Percentiles rank a stretch among this genome's conserved stretches.
Evolutionary conservation across 257 asterid genomes (phyloP).

Genomic region (Lycium barbarum): DNA sequence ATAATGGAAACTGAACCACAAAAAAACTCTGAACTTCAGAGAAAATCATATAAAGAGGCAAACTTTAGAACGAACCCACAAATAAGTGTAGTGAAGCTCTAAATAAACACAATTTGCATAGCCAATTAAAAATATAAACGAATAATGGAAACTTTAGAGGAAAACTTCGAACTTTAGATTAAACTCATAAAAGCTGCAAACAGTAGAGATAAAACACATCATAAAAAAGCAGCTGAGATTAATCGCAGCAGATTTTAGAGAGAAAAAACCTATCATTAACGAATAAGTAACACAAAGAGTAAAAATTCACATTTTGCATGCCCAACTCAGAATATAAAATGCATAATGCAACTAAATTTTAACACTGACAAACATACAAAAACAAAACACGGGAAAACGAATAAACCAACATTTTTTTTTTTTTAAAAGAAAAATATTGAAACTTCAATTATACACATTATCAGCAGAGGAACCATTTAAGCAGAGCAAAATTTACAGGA

Average conservation of each 20-base stretch:
- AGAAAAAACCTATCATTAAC: neutral
- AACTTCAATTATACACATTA: neutral
- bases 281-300: neutral
- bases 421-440: neutral
- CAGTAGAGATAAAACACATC: constrained; percentile 7
- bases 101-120: neutral
- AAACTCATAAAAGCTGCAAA: neutral
- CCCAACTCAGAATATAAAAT: neutral
- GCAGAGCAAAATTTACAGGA: neutral
- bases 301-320: neutral
- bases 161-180: neutral
- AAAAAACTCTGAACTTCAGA: neutral
- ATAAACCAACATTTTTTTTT: neutral
- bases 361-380: neutral
- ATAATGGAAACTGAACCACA: neutral
- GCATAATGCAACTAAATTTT: neutral
- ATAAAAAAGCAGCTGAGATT: neutral
- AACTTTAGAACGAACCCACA: neutral
- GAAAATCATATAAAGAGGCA: neutral
- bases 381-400: neutral
- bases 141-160: neutral
- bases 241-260: neutral
- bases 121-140: neutral
- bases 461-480: neutral
- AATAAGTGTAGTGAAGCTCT: neutral